phyloP scores from a whole-genome alignment of 148 eudicot genomes.

The Persicaria maculosa region DNA sequence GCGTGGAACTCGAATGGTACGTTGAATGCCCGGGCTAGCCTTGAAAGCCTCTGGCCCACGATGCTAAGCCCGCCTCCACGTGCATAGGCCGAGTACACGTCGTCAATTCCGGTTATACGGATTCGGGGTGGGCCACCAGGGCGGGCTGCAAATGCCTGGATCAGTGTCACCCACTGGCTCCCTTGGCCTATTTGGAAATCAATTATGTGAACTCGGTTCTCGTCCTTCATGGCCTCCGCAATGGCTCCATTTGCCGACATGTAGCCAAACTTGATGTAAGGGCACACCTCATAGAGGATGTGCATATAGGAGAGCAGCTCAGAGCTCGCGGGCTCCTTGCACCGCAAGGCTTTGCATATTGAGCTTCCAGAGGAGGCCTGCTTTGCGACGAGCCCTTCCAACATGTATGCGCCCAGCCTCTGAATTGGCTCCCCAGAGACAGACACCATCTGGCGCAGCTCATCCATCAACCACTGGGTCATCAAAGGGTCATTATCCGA shows the following conservation, averaged over 20 bases:
- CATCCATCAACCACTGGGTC: constrained; percentile 40
- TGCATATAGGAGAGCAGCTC: constrained; percentile 57
- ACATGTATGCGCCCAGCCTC: constrained; percentile 50
- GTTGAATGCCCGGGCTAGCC: constrained; percentile 41
- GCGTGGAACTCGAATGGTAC: constrained; percentile 58
- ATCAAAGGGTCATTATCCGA: constrained; percentile 34
- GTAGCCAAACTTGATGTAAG: constrained; percentile 62
- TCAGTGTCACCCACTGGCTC: constrained; percentile 58
- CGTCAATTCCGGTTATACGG: constrained; percentile 59
- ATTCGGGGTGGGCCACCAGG: constrained; percentile 66
- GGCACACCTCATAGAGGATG: constrained; percentile 57
- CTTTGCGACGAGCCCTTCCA: constrained; percentile 56
- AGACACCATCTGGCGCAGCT: constrained; percentile 44
- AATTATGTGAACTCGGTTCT: constrained; percentile 47
- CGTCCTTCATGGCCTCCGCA: constrained; percentile 58
- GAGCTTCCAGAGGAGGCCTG: constrained; percentile 51
- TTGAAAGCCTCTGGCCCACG: constrained; percentile 46
- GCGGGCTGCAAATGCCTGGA: constrained; percentile 62
- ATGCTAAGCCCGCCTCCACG: constrained; percentile 57
- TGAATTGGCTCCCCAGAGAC: constrained; percentile 54
- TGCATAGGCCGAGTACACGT: constrained; percentile 51
- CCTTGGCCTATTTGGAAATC: constrained; percentile 63
- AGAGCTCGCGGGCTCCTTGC: constrained; percentile 40
- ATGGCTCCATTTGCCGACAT: constrained; percentile 75
- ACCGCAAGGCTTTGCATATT: constrained; percentile 33